phyloP scores from a whole-genome alignment of 805 yeast species.

The Jamesozyma jinghongensis region DNA sequence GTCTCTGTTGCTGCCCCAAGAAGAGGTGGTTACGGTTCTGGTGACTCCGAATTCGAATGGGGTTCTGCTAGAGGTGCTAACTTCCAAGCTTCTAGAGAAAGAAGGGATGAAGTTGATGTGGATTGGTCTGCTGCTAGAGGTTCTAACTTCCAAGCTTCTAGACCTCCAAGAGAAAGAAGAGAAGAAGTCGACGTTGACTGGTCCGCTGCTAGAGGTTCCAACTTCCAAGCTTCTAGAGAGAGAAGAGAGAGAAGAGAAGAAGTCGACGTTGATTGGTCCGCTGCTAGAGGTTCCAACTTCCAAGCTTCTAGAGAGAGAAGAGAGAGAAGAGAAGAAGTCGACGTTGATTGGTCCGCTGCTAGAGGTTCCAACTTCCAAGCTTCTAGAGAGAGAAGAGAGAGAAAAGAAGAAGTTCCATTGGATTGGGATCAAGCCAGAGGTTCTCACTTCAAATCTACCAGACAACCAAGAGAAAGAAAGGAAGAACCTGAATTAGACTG shows the following conservation, averaged over 20 bases:
- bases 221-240: constrained; percentile 28
- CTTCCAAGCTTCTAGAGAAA: constrained; percentile 26
- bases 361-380: constrained; percentile 35
- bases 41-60: constrained; percentile 38
- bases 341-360: constrained; percentile 38
- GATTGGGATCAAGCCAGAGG: constrained; percentile 32
- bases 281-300: constrained; percentile 40
- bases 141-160: constrained; percentile 28
- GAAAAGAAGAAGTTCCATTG: constrained; percentile 29
- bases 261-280: constrained; percentile 41
- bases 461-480: constrained; percentile 30
- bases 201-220: constrained; percentile 44
- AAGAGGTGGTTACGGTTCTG: constrained; percentile 34
- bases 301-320: constrained; percentile 27
- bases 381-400: constrained; percentile 6
- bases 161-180: constrained; percentile 27
- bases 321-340: constrained; percentile 29
- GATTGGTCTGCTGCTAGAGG: constrained; percentile 49
- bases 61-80: constrained; percentile 41
- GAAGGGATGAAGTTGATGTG: constrained; percentile 35
- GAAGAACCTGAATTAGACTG: constrained; percentile 40
- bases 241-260: constrained; percentile 28
- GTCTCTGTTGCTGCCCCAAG: constrained; percentile 74
- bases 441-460: constrained; percentile 25
- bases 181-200: constrained; percentile 40